Evolutionary conservation across 179 eudicot species (phyloP).

Genomic region (Amaranthus tricolor): DNA sequence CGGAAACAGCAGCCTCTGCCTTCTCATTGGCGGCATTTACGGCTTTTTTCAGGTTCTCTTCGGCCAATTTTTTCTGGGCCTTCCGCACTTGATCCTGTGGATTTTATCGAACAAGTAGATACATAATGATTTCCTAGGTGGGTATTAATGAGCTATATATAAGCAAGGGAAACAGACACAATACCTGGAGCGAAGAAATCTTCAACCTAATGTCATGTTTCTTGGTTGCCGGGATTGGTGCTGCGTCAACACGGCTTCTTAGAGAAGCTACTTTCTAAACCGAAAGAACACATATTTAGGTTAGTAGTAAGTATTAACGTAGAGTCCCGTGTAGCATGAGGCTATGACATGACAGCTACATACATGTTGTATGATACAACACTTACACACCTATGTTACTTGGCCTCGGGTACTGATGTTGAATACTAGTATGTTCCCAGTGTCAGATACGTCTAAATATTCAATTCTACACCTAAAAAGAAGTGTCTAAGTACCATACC

Average conservation of each 20-base stretch:
- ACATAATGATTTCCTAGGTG: not conserved
- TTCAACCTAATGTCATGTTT: slow-evolving; percentile 68
- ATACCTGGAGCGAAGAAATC: slow-evolving; percentile 68
- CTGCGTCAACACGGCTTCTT: slow-evolving; percentile 64
- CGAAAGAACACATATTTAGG: not conserved
- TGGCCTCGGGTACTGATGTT: no score
- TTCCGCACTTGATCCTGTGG: slow-evolving; percentile 64
- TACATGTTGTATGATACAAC: no score
- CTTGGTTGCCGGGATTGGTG: slow-evolving; percentile 74
- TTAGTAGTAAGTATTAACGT: no score
- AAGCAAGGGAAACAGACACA: not conserved
- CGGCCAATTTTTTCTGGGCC: slow-evolving; percentile 73
- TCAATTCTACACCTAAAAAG: no score
- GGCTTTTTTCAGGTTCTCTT: slow-evolving; percentile 75
- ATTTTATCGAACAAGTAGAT: not conserved
- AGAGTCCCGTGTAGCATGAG: no score
- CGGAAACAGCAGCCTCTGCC: slow-evolving; percentile 71
- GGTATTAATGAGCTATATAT: not conserved
- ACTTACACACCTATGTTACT: no score
- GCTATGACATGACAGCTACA: no score
- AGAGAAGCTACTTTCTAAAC: slow-evolving; percentile 75
- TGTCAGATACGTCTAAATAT: no score
- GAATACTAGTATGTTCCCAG: no score
- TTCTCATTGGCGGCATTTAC: slow-evolving; percentile 54
- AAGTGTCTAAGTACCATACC: no score